Evolutionary conservation across 169 alveolate species (phyloP), one percentile per base, ranked within the genome.

Genomic region (Pseudocohnilembus persalinus): DNA sequence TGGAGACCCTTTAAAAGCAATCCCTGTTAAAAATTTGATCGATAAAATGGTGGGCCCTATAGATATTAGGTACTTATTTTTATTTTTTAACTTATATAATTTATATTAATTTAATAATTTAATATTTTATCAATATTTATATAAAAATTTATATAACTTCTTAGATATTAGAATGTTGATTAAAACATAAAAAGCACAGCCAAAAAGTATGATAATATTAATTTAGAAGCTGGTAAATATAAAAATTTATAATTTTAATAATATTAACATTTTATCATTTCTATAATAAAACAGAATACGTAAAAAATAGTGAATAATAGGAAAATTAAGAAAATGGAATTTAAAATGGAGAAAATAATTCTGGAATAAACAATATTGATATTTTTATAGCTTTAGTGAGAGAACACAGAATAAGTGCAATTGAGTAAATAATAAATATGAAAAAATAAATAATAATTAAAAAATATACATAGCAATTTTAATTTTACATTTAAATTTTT

Each of bases 401-500:
- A 35, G 34, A 73, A 85, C 29, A 74, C n/a, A 31, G 29, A 28
- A 30, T 74, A 78, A 73, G 32, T 77, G 11, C 31, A 77, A 32
- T 29, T 30, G 27, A 26, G 63, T 20, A 32, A 77, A 65, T 28
- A 74, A 28, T 83, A 34, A 30, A 64, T 84, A 35, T n/a, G n/a
- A n/a, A n/a, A 79, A 85, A 35, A 29, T 73, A 0, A 83, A 32
- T 34, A 85, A 78, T n/a, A 74, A 73, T 85, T 77, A 77, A 0
- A 76, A 65, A 34, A 72, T 78, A 20, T 29, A 35, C 26, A 35
- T 16, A 85, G 74, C 68, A 84, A 85, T 78, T 77, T 85, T 0
- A 85, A 85, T 78, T 74, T 49, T 81, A 24, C 78, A 77, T 31
- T 77, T 85, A 68, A 30, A 77, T 30, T 74, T 74, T 73, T 74